phyloP scores from a whole-genome alignment of 2,329 filamentous ascomycete species.

The Pseudopithomyces maydicus region DNA sequence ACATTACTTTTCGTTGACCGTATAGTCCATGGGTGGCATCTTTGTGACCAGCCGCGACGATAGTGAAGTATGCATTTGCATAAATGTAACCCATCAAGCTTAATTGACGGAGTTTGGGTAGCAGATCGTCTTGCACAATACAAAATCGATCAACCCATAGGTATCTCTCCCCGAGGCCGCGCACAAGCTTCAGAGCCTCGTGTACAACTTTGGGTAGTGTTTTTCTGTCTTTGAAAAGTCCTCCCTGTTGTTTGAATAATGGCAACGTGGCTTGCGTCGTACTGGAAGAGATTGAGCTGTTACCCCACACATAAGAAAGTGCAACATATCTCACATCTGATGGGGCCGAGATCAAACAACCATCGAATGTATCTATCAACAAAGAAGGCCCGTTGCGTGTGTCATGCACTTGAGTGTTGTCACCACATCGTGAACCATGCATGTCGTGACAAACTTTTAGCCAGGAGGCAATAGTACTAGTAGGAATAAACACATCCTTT shows the following conservation, averaged over 20 bases:
- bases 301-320: constrained; percentile 22
- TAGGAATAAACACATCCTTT: neutral
- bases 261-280: constrained; percentile 7
- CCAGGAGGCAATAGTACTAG: constrained; percentile 9
- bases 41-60: constrained; percentile 16
- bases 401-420: neutral
- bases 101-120: constrained; percentile 12
- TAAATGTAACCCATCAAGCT: constrained; percentile 21
- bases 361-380: constrained; percentile 14
- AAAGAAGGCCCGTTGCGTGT: constrained; percentile 7
- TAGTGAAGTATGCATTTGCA: constrained; percentile 15
- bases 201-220: constrained; percentile 14
- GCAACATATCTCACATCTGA: constrained; percentile 15
- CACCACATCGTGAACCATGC: constrained; percentile 7
- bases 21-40: constrained; percentile 12
- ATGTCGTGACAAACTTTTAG: constrained; percentile 7
- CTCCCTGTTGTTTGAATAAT: neutral
- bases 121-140: constrained; percentile 12
- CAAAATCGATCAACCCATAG: constrained; percentile 17
- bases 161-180: constrained; percentile 11
- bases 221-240: constrained; percentile 1
- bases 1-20: neutral
- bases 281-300: neutral
- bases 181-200: constrained; percentile 16
- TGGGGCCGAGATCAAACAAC: constrained; percentile 10